These are phyloP conservation scores for Simplicillium sp. DNA, from an alignment of 2,329 filamentous ascomycete genomes.

Conservation along the genomic window DNA sequence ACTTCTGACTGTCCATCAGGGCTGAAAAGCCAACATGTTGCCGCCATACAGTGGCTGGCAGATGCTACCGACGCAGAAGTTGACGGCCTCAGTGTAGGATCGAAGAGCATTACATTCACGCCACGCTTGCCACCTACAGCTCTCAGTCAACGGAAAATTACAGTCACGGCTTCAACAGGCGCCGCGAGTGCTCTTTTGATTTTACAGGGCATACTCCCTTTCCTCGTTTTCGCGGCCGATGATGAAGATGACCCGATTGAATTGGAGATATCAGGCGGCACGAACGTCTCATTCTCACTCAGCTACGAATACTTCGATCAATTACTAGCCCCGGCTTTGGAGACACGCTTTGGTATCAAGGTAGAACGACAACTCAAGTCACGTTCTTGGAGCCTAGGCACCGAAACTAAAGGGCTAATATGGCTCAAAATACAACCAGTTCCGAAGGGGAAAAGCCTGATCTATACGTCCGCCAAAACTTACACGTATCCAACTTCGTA, in stretches of 20 bases:
- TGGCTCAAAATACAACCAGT: conserved; percentile 29
- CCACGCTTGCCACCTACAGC: conserved; percentile 29
- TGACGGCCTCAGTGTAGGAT: conserved; percentile 40
- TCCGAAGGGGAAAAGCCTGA: conserved; percentile 23
- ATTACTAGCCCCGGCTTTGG: conserved; percentile 45
- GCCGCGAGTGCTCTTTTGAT: conserved; percentile 48
- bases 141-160: conserved; percentile 31
- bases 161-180: conserved; percentile 36
- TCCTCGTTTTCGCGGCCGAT: conserved; percentile 44
- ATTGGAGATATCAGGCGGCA: conserved; percentile 46
- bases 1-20: conserved; percentile 24
- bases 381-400: conserved; percentile 43
- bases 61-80: conserved; percentile 40
- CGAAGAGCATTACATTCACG: conserved; percentile 36
- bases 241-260: conserved; percentile 31
- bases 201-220: conserved; percentile 51
- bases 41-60: conserved; percentile 44
- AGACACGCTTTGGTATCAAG: conserved; percentile 36
- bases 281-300: conserved; percentile 46
- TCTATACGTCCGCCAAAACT: conserved; percentile 17
- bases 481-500: conserved; percentile 16
- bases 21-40: conserved; percentile 51
- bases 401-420: conserved; percentile 29
- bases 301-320: conserved; percentile 56
- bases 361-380: conserved; percentile 33